phyloP scores from a whole-genome alignment of 345 rosid species.

The Pistacia vera region DNA sequence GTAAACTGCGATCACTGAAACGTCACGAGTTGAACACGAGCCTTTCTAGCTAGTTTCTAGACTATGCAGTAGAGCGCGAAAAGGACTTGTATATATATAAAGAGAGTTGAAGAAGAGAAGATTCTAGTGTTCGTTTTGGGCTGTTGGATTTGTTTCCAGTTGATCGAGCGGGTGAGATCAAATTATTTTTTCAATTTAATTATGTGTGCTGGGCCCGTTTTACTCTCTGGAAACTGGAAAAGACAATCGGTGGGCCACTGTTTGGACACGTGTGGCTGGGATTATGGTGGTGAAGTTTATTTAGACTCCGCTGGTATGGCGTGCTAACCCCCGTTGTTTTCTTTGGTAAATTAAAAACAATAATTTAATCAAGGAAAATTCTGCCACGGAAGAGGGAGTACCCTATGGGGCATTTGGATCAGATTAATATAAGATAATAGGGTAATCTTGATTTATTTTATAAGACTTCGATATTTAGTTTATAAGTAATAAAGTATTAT shows the following conservation, averaged over 20 bases:
- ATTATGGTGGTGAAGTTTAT: not conserved
- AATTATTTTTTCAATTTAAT: no score
- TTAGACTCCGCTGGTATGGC: not conserved
- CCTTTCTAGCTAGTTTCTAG: no score
- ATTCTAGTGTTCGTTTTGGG: constrained; percentile 16
- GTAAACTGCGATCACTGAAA: not conserved
- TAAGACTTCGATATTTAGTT: no score
- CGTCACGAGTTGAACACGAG: not conserved
- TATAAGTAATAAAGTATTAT: no score
- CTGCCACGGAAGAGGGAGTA: no score
- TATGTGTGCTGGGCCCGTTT: no score
- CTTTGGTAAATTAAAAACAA: no score
- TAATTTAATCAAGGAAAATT: no score
- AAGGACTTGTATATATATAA: not conserved
- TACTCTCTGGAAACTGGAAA: not conserved
- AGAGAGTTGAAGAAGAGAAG: constrained; percentile 4
- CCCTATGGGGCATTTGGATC: no score
- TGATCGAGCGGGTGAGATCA: not conserved
- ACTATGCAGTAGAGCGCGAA: not conserved
- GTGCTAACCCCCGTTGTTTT: not conserved
- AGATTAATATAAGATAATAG: no score
- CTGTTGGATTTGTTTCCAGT: not conserved
- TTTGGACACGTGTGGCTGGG: not conserved
- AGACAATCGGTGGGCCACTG: not conserved
- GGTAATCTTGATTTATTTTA: no score